A percentile compares a stretch with the other conserved stretches of the same genome.
These are phyloP conservation scores for Suhomyces kunorum DNA, from an alignment of 1,139 yeast species.

Conservation along the genomic window DNA sequence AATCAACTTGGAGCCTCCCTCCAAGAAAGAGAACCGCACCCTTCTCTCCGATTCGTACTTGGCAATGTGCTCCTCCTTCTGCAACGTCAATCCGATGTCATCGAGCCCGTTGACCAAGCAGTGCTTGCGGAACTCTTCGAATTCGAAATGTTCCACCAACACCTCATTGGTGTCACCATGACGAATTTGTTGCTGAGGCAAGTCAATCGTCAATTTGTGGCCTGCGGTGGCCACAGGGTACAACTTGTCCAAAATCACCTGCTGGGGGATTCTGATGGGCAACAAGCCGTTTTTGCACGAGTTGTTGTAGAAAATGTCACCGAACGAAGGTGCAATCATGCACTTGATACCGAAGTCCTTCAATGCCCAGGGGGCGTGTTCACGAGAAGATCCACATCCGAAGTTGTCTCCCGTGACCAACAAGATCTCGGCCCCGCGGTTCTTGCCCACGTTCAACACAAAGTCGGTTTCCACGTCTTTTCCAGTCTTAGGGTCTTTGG, in stretches of 20 bases:
- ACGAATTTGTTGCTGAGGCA: slow-evolving; percentile 79
- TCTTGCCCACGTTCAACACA: slow-evolving; percentile 82
- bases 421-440: slow-evolving; percentile 73
- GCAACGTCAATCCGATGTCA: slow-evolving; percentile 93
- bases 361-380: slow-evolving; percentile 99
- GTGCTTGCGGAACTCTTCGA: slow-evolving; percentile 91
- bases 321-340: slow-evolving; percentile 96
- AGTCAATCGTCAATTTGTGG: slow-evolving; percentile 70
- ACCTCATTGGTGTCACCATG: slow-evolving; percentile 68
- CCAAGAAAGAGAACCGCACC: slow-evolving; percentile 83
- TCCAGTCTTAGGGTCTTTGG: slow-evolving; percentile 63
- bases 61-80: slow-evolving; percentile 75
- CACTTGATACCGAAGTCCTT: slow-evolving; percentile 96
- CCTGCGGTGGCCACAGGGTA: slow-evolving; percentile 80
- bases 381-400: slow-evolving; percentile 99
- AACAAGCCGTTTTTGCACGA: slow-evolving; percentile 93
- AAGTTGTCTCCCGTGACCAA: slow-evolving; percentile 95
- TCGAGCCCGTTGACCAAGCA: slow-evolving; percentile 93
- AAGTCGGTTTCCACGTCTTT: slow-evolving; percentile 84
- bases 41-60: slow-evolving; percentile 77
- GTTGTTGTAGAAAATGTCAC: slow-evolving; percentile 96
- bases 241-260: slow-evolving; percentile 66
- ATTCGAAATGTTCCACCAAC: slow-evolving; percentile 77
- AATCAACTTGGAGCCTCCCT: slow-evolving; percentile 72
- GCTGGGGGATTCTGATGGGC: slow-evolving; percentile 85